A percentile compares a stretch with the other conserved stretches of the same genome.
Conservation (phyloP, 495 filamentous ascomycete species). For the Neurospora sp. region DNA sequence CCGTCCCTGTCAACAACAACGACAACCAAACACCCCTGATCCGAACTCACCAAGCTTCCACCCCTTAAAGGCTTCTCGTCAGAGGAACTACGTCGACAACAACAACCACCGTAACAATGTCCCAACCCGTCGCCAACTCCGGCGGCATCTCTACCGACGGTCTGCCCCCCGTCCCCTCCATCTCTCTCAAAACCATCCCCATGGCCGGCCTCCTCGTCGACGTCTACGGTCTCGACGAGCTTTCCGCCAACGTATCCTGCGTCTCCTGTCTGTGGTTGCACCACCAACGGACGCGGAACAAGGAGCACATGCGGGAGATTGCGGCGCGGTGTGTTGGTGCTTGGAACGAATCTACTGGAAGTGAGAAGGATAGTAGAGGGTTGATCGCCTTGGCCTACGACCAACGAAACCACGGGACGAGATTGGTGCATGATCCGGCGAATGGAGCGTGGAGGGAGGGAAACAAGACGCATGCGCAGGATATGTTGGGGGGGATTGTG, state of each 20-base stretch:
- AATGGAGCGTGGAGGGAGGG: slow-evolving; percentile 74
- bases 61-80: not conserved
- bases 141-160: not conserved
- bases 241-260: slow-evolving; percentile 36
- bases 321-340: slow-evolving; percentile 27
- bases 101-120: slow-evolving; percentile 1
- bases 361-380: slow-evolving; percentile 24
- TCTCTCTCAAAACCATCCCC: slow-evolving; percentile 51
- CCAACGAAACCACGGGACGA: slow-evolving; percentile 77
- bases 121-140: not conserved
- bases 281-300: slow-evolving; percentile 60
- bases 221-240: slow-evolving; percentile 70
- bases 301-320: slow-evolving; percentile 55
- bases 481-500: slow-evolving; percentile 59
- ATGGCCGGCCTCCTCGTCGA: slow-evolving; percentile 70
- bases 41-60: not conserved
- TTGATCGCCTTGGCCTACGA: slow-evolving; percentile 79
- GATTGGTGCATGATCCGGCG: slow-evolving; percentile 44
- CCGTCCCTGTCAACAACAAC: not conserved
- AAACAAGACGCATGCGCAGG: slow-evolving; percentile 74
- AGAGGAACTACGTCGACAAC: not conserved
- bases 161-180: slow-evolving; percentile 24
- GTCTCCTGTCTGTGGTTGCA: slow-evolving; percentile 79
- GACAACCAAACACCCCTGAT: not conserved
- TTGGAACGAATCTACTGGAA: slow-evolving; percentile 14